Evolutionary conservation across 768 basidiomycete species (phyloP), one percentile per base, ranked within the genome.

Genomic region (Rhizopogon sp.): DNA sequence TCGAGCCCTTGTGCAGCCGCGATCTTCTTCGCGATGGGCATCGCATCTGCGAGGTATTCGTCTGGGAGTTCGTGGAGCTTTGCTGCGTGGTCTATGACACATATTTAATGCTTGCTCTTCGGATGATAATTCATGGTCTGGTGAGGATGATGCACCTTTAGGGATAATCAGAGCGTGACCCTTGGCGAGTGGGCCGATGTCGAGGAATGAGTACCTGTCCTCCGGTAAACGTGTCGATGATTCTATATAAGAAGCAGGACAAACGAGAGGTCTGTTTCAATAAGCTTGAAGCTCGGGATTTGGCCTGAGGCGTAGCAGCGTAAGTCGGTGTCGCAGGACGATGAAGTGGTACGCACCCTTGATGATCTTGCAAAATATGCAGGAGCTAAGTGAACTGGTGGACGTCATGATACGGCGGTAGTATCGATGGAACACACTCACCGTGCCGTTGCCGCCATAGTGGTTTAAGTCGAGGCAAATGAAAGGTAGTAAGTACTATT

Each of bases 351-450:
- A 59, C 70, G 28, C 44, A 84, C 93, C 90, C 74, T 90, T 90
- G 75, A 94, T 80, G 70, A 98, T 97, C 75, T 87, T 97, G 80
- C 96, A 98, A 76, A 97, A 98, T 64, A 98, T 73, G 71, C 94
- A 97, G 22, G 69, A 70, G 5, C 83, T 78, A 50, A 87, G 75
- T 46, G 74, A 73, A 63, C 86, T 86, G 54, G 44, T 31, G 29
- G 29, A 46, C 13, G 29, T 31, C 9, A 33, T 46, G 17, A 31
- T 17, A 6, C 20, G 11, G 17, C 17, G 17, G 29, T 46, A 5
- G 31, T 13, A 20, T 31, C 11, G 31, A 46, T 11, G 31, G n/a
- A n/a, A 29, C 9, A 5, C 13, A 11, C 45, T 46, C 11, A 46
- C 46, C 46, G 33, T 35, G 46, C 46, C 9, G 4, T 31, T 35